Base-by-base conservation (phyloP, 768 basidiomycete species). In the Polyporus arcularius region DNA sequence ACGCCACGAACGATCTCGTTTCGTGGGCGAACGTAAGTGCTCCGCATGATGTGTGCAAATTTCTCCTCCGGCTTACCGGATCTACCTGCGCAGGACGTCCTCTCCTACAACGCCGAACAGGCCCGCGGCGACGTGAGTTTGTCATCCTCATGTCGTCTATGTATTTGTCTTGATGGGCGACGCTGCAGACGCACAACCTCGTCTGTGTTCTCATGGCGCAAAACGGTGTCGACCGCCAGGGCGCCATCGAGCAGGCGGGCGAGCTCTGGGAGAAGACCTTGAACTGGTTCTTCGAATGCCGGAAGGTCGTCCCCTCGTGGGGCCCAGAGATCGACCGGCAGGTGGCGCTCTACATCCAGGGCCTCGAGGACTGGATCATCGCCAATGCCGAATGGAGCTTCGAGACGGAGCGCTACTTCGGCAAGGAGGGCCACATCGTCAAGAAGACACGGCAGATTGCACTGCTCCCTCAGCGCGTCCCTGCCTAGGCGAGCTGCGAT, bases 51-150 rank as follows among this genome's bases (percentile, higher is more conserved):
- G 58, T 28, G 55, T 57, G 28, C 40, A 57, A 1, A 40, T 18
- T 18, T 35, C 26, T 28, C 43, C 58, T 51, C 49, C 28, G 53
- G 47, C 60, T 60, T 28, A 58, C 54, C 56, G 53, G 30, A 61
- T 30, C 12, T 41, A 54, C 31, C 35, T 32, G 16, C 35, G 16
- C 61, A 89, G 88, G 89, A 90, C 63, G 85, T 90, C 39, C 86
- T 87, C 69, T 90, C 88, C 1, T 91, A 87, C 72, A 89, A 90
- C 61, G 82, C 84, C 46, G 89, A 90, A 68, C 89, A 90, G 71
- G 82, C 87, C 2, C 81, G 84, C 14, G 82, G 80, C 10, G 71
- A 88, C 62, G 65, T 66, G 47, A 58, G 65, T 63, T 18, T 14
- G 15, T 8, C 39, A 43, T 50, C 30, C n/a, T 39, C 35, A 28